Base-by-base conservation (phyloP, 176 grass and related monocot species). In the Coix lacrymajobi region DNA sequence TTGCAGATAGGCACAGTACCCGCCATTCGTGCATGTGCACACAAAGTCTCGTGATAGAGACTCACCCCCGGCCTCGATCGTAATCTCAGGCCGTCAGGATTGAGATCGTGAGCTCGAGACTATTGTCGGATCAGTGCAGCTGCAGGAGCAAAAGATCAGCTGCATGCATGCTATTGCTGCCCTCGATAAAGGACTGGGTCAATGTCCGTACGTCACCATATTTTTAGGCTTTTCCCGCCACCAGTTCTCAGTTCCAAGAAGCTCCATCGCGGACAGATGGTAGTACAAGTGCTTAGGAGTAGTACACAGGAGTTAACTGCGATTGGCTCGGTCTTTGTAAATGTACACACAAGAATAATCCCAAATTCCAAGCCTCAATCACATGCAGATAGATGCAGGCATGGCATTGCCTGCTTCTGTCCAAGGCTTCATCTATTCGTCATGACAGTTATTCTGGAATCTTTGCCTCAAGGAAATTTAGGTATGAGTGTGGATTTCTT, bases 71-170 rank as follows among this genome's bases (percentile, higher is more conserved):
- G 41, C 41, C 49, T 54, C 49, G 49, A 52, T 85, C 66, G 54
- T 71, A 85, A 79, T 79, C 83, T 69, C 48, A 26, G n/a, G 6
- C 51, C 51, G 41, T 73, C 76, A 86, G 84, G 37, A 14, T 30
- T 44, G 46, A 81, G 70, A 87, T 87, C 70, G 46, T 38, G 48
- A 75, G 70, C 69, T 67, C 45, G 40, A 81, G 69, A 86, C 34
- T 58, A 24, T 22, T 81, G 69, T 81, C 69, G 68, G 84, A 61
- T 12, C 2, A 51, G 14, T 3, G 24, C 34, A 11, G 38, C 39
- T 48, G 75, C 30, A 34, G 32, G 6, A 16, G 33, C 8, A 41
- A 71, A 14, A 62, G 25, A 26, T 29, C 81, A 8, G 38, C 80
- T 46, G 58, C 68, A 77, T 70, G 43, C 57, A 38, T 58, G 80